Evolutionary conservation across 2,329 filamentous ascomycete genomes (phyloP).

Genomic region (Plenodomus biglobosus): DNA sequence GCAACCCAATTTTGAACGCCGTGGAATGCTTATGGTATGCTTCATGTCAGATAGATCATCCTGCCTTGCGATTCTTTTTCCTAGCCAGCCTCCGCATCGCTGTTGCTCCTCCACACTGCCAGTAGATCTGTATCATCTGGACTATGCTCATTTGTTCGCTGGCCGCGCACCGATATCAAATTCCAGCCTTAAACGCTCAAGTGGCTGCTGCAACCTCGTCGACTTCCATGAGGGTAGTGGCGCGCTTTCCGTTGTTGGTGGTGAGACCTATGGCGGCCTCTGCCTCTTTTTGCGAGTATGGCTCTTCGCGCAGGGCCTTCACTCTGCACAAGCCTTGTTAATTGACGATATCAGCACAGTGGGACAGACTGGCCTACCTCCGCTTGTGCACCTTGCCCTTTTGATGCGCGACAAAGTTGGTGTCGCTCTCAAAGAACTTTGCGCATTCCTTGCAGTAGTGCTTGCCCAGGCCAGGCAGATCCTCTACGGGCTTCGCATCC

Average conservation of each 20-base stretch:
- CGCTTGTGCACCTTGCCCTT: conserved; percentile 94
- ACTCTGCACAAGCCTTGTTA: conserved; percentile 57
- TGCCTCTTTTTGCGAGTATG: conserved; percentile 82
- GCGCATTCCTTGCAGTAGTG: conserved; percentile 92
- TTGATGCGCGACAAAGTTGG: conserved; percentile 72
- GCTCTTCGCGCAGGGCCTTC: conserved; percentile 78
- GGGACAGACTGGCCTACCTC: conserved; percentile 56
- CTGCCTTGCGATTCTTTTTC: too few species aligned
- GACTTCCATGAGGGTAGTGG: conserved; percentile 38
- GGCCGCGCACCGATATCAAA: too few species aligned
- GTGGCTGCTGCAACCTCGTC: conserved; percentile 25
- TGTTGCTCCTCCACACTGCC: background rate
- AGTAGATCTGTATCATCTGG: background rate
- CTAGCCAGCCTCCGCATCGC: too few species aligned
- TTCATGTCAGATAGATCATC: background rate
- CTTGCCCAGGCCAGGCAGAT: conserved; percentile 81
- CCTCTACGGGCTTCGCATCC: conserved; percentile 76
- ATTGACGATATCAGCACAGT: background rate
- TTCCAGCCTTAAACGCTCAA: background rate
- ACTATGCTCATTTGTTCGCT: background rate
- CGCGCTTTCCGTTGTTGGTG: conserved; percentile 64
- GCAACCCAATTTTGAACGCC: conserved; percentile 33
- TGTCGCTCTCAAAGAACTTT: conserved; percentile 91
- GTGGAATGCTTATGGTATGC: conserved; percentile 30
- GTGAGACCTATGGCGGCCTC: conserved; percentile 75